Evolutionary conservation across 148 eudicot genomes (phyloP).

Genomic region (Diospyros lotus): DNA sequence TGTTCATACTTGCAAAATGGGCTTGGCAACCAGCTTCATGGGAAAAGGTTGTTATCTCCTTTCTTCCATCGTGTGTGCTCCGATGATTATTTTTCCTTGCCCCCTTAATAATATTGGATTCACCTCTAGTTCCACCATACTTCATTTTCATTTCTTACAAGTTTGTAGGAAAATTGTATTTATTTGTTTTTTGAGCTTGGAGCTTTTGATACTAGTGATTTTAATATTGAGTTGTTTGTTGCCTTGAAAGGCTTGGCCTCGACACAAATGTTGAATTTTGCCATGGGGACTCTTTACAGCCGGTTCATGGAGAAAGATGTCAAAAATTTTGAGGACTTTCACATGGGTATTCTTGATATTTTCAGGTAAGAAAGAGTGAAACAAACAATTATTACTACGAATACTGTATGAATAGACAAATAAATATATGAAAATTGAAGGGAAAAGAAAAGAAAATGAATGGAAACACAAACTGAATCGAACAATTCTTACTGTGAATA

Average conservation of each 20-base stretch:
- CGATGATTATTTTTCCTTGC: not conserved
- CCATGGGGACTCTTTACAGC: conserved; percentile 49
- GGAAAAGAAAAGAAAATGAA: too few species aligned
- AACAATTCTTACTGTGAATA: too few species aligned
- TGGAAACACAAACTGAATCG: too few species aligned
- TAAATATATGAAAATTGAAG: too few species aligned
- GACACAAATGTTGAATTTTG: conserved; percentile 48
- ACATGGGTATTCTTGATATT: conserved; percentile 65
- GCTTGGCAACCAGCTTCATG: conserved; percentile 45
- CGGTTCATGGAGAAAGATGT: conserved; percentile 53
- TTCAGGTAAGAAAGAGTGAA: conserved; percentile 45
- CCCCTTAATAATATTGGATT: too few species aligned
- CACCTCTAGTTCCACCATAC: not conserved
- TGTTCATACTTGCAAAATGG: conserved; percentile 35
- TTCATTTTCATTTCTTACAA: not conserved
- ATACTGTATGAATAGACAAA: too few species aligned
- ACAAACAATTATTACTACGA: too few species aligned
- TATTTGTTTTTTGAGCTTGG: not conserved
- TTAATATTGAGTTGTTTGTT: conserved; percentile 2
- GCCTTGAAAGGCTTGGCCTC: conserved; percentile 44
- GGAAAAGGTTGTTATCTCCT: conserved; percentile 39
- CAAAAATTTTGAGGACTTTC: conserved; percentile 54
- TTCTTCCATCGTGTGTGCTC: not conserved
- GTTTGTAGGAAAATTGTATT: too few species aligned
- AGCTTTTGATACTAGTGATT: not conserved